A percentile compares a stretch with the other conserved stretches of the same genome.
These are phyloP conservation scores for Priceomyces fermenticarens DNA, from an alignment of 805 yeast species.

Conservation along the genomic window DNA sequence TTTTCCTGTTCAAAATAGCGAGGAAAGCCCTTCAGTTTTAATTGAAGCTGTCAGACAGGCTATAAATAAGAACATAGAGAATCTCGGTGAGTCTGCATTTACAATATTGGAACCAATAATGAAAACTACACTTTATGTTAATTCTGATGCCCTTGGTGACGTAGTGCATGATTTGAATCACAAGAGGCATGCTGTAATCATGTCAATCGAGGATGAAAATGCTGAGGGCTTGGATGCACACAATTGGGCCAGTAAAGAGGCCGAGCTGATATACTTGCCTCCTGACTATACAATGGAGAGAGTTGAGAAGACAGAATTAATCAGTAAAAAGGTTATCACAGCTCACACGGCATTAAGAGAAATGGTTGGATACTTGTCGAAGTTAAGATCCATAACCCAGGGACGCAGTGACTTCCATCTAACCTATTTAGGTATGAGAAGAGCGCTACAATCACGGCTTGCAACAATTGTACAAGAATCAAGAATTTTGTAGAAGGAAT, in stretches of 20 bases:
- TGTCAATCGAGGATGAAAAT: conserved; percentile 65
- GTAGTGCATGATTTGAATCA: conserved; percentile 84
- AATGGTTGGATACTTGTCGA: conserved; percentile 85
- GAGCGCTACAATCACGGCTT: conserved; percentile 54
- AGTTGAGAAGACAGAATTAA: conserved; percentile 12
- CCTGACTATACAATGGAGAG: conserved; percentile 59
- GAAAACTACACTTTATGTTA: conserved; percentile 65
- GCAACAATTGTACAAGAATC: conserved; percentile 14
- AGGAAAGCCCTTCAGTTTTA: conserved; percentile 36
- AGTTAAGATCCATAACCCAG: conserved; percentile 77
- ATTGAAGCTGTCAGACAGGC: conserved; percentile 44
- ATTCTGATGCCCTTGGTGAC: conserved; percentile 71
- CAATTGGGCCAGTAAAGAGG: conserved; percentile 51
- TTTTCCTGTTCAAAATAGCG: conserved; percentile 50
- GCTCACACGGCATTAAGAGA: conserved; percentile 85
- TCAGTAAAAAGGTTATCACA: conserved; percentile 53
- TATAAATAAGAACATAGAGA: conserved; percentile 20
- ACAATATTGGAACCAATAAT: conserved; percentile 84
- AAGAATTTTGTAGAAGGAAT: conserved; percentile 2
- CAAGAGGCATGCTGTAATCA: conserved; percentile 70
- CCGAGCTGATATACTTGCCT: conserved; percentile 68
- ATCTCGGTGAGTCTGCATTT: conserved; percentile 24
- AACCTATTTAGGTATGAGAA: conserved; percentile 72
- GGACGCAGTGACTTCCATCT: conserved; percentile 85
- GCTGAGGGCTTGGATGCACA: conserved; percentile 32